phyloP scores from a whole-genome alignment of 306 rosid species.

The Prunus mira region DNA sequence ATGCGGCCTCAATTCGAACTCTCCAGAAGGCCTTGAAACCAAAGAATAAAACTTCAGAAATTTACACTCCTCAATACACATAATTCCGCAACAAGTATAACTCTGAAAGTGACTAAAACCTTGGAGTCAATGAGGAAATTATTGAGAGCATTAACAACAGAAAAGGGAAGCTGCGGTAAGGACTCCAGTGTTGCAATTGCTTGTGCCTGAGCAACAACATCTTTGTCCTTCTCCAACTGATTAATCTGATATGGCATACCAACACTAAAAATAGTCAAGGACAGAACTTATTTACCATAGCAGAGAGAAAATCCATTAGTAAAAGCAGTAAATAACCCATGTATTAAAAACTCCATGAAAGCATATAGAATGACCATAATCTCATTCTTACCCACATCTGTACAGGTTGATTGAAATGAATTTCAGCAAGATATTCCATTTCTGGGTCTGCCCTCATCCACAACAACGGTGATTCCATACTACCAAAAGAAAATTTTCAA shows the following conservation, averaged over 20 bases:
- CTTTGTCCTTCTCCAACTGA: constrained; percentile 96
- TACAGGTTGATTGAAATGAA: constrained; percentile 86
- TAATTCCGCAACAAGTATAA: constrained; percentile 9
- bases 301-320: not conserved
- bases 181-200: constrained; percentile 80
- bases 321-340: constrained; percentile 2
- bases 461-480: constrained; percentile 83
- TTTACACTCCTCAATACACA: constrained; percentile 13
- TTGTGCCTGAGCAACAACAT: constrained; percentile 94
- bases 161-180: constrained; percentile 75
- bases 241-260: constrained; percentile 64
- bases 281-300: not conserved
- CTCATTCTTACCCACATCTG: constrained; percentile 98
- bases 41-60: constrained; percentile 28
- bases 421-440: constrained; percentile 95
- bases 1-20: constrained; percentile 89
- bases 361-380: constrained; percentile 2
- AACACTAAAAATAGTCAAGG: constrained; percentile 29
- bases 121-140: constrained; percentile 85
- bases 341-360: not conserved
- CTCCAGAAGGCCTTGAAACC: constrained; percentile 82
- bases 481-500: constrained; percentile 29
- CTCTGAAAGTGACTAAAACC: constrained; percentile 42
- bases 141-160: constrained; percentile 79
- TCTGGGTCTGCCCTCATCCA: constrained; percentile 99